phyloP scores from a whole-genome alignment of 2,329 filamentous ascomycete genomes.

The Epichloe uncinata region DNA sequence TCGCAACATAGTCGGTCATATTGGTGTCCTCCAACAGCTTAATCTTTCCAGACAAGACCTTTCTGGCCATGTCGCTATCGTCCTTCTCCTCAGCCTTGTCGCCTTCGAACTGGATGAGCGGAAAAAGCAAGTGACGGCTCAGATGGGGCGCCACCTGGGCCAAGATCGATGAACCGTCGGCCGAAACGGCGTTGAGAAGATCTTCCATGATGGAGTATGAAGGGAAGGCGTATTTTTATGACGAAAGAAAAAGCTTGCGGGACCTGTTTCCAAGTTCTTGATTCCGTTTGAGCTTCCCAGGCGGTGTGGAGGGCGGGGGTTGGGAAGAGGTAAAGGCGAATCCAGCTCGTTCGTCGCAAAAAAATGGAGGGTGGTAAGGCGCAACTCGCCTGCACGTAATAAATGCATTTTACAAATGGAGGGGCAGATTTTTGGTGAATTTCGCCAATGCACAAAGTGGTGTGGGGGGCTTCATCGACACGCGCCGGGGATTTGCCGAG shows the following conservation, averaged over 20 bases:
- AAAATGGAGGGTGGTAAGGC: slow-evolving; percentile 2
- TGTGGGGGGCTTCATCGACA: slow-evolving; percentile 19
- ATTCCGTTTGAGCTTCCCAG: background rate
- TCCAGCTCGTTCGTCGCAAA: slow-evolving; percentile 3
- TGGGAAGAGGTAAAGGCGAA: background rate
- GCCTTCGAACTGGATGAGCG: slow-evolving; percentile 82
- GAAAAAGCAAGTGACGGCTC: slow-evolving; percentile 93
- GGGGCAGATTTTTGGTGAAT: slow-evolving; percentile 30
- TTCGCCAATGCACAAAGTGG: slow-evolving; percentile 25
- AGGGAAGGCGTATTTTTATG: background rate
- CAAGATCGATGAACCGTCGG: slow-evolving; percentile 65
- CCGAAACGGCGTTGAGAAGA: slow-evolving; percentile 38
- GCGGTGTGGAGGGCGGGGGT: background rate
- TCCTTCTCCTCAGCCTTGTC: slow-evolving; percentile 67
- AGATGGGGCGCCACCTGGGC: slow-evolving; percentile 84
- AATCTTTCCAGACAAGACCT: slow-evolving; percentile 79
- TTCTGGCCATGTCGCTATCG: slow-evolving; percentile 42
- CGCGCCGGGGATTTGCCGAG: slow-evolving; percentile 22
- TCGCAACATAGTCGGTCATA: slow-evolving; percentile 97
- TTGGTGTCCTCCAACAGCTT: slow-evolving; percentile 93
- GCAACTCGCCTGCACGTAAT: slow-evolving; percentile 7
- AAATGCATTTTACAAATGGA: too few species aligned
- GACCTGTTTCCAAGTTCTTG: background rate
- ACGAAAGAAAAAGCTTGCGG: background rate
- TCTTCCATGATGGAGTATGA: slow-evolving; percentile 22